Evolutionary conservation across 1,139 yeast genomes (phyloP).

Genomic region (Yamadazyma epiphylla): DNA sequence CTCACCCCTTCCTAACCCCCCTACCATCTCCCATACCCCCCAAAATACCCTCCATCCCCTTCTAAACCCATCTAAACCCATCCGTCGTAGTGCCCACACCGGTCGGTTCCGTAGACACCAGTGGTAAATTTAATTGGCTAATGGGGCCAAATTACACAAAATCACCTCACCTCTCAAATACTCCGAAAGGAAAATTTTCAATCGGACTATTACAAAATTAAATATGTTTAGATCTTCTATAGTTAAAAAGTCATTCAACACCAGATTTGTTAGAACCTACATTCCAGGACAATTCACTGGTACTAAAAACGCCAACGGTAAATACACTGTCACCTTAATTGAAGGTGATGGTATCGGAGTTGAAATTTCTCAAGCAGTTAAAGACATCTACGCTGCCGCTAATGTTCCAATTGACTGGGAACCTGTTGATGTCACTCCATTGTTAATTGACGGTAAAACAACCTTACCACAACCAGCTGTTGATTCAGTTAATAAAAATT

Average conservation of each 20-base stretch:
- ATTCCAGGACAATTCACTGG: slow-evolving; percentile 52
- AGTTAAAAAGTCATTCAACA: slow-evolving; percentile 25
- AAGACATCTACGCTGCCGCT: slow-evolving; percentile 88
- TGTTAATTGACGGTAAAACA: slow-evolving; percentile 87
- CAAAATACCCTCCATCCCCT: not conserved
- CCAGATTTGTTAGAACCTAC: slow-evolving; percentile 45
- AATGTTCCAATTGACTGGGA: slow-evolving; percentile 97
- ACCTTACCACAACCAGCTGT: slow-evolving; percentile 92
- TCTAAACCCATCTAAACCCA: not conserved
- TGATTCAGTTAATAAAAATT: slow-evolving; percentile 85
- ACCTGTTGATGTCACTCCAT: slow-evolving; percentile 92
- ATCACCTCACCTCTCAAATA: slow-evolving; percentile 3
- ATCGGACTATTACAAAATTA: slow-evolving; percentile 2
- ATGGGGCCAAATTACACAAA: slow-evolving; percentile 3
- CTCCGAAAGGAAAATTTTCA: slow-evolving; percentile 3
- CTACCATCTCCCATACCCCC: not conserved
- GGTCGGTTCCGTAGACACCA: not conserved
- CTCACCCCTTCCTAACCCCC: not conserved
- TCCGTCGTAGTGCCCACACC: not conserved
- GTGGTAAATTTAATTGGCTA: slow-evolving; percentile 4
- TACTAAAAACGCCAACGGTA: slow-evolving; percentile 50
- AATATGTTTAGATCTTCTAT: slow-evolving; percentile 43
- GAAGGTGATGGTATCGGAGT: slow-evolving; percentile 99
- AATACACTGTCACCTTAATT: slow-evolving; percentile 89
- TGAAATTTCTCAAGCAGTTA: slow-evolving; percentile 91